Evolutionary conservation across 2,329 filamentous ascomycete species (phyloP), one percentile per base, ranked within the genome.

Genomic region (Ceratocystis eucalypticola): DNA sequence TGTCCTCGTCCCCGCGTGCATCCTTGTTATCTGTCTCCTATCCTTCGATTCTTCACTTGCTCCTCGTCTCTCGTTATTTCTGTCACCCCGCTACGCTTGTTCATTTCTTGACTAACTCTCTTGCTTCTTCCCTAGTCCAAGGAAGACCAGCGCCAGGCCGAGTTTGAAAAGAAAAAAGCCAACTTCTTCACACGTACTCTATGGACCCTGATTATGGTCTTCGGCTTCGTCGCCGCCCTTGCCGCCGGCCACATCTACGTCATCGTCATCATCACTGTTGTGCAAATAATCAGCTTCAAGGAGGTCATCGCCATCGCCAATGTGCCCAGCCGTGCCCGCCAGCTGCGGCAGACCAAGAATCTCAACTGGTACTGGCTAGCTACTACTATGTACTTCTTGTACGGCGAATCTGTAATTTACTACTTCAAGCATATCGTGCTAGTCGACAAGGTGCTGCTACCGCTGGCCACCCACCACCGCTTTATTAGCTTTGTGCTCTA

Each of bases 401-500:
- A 99, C 74, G 94, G 94, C 74, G 94, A 99, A 78, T 96, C 91
- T 72, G 93, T 99, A 73, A 96, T 99, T 73, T 99, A 99, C 80
- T 99, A 99, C 78, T 99, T 99, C 79, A 99, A 99, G 82, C 94
- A 99, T 75, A 93, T 99, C 71, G 86, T 99, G 55, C 80, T 99
- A 68, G 92, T 99, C 59, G 94, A 99, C 77, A 90, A 88, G 76
- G 89, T 97, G 59, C 80, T 99, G 69, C 80, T 96, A 67, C 94
- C 94, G 7, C 86, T 99, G 74, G 92, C 94, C 65, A 97, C 93
- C 17, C 94, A 99, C 78, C 94, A 99, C 76, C 85, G 94, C 71
- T 99, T 99, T 80, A 96, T 99, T 76, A 96, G 92, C 80, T 97
- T 99, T 74, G 88, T 95, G 77, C 89, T 99, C 71, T 99, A 99